Evolutionary conservation across 768 basidiomycete genomes (phyloP).

Genomic region (Leccinum incarnatum): DNA sequence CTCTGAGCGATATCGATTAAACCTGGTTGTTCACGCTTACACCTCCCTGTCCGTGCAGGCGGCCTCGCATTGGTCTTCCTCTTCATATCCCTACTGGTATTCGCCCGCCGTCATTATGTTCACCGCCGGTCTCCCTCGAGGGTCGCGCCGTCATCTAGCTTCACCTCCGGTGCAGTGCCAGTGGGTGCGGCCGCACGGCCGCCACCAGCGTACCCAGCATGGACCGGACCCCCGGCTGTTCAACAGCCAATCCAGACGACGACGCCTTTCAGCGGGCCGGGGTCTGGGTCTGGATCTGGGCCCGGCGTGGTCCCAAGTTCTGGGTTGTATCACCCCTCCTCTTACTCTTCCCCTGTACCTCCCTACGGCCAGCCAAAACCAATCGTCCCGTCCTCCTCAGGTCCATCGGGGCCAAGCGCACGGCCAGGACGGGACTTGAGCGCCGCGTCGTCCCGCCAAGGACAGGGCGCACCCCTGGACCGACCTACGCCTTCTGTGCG

Average conservation of each 20-base stretch:
- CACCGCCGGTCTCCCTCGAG: neutral
- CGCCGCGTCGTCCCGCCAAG: neutral
- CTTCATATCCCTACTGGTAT: neutral
- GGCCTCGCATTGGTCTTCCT: constrained; percentile 9
- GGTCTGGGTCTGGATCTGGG: neutral
- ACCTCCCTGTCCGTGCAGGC: constrained; percentile 6
- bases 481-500: neutral
- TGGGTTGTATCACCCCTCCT: neutral
- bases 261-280: neutral
- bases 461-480: neutral
- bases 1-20: neutral
- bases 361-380: neutral
- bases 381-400: neutral
- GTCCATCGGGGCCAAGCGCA: neutral
- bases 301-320: neutral
- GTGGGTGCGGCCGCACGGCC: neutral
- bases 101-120: constrained; percentile 8
- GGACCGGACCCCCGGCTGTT: neutral
- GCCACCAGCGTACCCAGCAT: neutral
- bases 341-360: neutral
- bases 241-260: neutral
- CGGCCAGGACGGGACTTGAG: neutral
- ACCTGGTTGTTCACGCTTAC: neutral
- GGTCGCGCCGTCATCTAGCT: neutral
- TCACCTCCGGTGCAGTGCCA: neutral